A percentile compares a stretch with the other conserved stretches of the same genome.
Conservation (phyloP, 129 eudicot genomes). For the Artemisia argyi region DNA sequence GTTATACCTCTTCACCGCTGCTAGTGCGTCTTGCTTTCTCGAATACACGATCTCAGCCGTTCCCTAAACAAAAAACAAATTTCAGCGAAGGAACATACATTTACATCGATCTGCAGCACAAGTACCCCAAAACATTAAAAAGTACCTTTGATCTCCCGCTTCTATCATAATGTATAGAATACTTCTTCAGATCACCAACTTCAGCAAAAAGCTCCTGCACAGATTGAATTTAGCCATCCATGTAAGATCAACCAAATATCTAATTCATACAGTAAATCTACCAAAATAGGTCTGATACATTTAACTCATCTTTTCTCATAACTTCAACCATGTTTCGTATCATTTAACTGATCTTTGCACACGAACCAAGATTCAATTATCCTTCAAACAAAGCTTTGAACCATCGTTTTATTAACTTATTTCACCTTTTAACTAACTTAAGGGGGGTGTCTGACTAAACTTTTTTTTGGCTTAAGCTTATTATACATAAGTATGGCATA, state of each 20-base stretch:
- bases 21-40: slow-evolving; percentile 67
- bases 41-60: slow-evolving; percentile 87
- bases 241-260: not conserved
- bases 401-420: not conserved
- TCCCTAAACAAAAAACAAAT: slow-evolving; percentile 46
- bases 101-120: slow-evolving; percentile 7
- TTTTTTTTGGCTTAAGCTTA: too few relatives aligned
- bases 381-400: not conserved
- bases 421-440: too few relatives aligned
- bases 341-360: too few relatives aligned
- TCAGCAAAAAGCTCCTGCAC: slow-evolving; percentile 90
- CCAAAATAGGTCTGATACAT: not conserved
- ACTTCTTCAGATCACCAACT: slow-evolving; percentile 87
- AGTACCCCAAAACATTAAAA: not conserved
- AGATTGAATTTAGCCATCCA: slow-evolving; percentile 12
- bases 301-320: not conserved
- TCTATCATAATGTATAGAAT: slow-evolving; percentile 73
- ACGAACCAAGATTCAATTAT: not conserved
- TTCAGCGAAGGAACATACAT: slow-evolving; percentile 7
- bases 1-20: slow-evolving; percentile 89
- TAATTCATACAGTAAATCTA: not conserved
- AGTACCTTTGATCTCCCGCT: slow-evolving; percentile 97
- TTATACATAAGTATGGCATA: too few relatives aligned
- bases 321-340: not conserved
- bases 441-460: too few relatives aligned